Evolutionary conservation across 345 rosid species (phyloP).

Genomic region (Populus simonii): DNA sequence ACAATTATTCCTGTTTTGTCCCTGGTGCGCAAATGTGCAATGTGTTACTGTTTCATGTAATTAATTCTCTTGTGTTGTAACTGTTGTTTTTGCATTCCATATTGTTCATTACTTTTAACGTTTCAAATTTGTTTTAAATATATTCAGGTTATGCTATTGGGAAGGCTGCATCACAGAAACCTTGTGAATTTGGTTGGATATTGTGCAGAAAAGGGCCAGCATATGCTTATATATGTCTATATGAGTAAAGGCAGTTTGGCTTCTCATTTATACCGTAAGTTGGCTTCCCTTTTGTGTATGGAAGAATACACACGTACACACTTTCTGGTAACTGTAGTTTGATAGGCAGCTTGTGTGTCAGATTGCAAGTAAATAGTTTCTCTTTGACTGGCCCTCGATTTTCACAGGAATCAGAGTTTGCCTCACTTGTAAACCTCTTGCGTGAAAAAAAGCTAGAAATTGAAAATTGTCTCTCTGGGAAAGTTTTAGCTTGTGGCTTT

Average conservation of each 20-base stretch:
- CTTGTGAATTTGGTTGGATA: constrained; percentile 93
- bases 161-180: constrained; percentile 95
- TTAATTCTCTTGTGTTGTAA: background rate
- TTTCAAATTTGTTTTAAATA: background rate
- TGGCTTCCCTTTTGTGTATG: constrained; percentile 6
- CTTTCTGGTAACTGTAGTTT: constrained; percentile 2
- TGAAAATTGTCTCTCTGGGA: background rate
- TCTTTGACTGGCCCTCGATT: background rate
- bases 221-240: constrained; percentile 91
- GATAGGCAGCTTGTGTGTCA: background rate
- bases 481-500: background rate
- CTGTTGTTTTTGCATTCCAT: background rate
- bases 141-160: constrained; percentile 83
- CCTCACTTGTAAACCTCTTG: constrained; percentile 8
- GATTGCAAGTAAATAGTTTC: background rate
- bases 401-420: background rate
- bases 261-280: constrained; percentile 90
- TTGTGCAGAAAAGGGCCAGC: constrained; percentile 93
- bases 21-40: too few relatives aligned
- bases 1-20: background rate
- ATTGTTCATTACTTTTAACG: background rate
- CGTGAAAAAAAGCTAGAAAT: background rate
- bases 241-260: constrained; percentile 98
- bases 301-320: background rate
- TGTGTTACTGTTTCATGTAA: background rate